Evolutionary conservation across 2,329 filamentous ascomycete genomes (phyloP).

Genomic region (Emmonsia crescens): DNA sequence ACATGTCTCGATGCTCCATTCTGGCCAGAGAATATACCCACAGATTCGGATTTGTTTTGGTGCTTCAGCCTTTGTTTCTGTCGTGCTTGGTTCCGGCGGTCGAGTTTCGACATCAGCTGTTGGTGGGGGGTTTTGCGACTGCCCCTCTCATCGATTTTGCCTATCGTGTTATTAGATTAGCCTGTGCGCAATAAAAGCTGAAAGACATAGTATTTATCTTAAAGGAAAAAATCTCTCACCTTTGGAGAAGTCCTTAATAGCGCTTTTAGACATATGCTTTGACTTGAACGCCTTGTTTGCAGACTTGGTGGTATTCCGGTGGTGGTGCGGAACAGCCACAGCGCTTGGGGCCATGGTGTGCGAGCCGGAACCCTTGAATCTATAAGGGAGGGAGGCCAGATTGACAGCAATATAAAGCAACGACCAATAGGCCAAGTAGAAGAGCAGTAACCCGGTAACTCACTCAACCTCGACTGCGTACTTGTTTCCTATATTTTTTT

Average conservation of each 20-base stretch:
- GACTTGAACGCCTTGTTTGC: conserved; percentile 88
- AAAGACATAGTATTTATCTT: neutral
- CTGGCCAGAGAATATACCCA: conserved; percentile 70
- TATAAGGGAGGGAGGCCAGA: conserved; percentile 52
- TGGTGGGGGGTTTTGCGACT: conserved; percentile 83
- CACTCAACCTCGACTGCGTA: neutral
- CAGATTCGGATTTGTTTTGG: conserved; percentile 67
- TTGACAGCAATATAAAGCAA: conserved; percentile 2
- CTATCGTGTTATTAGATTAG: conserved; percentile 35
- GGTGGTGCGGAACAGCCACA: conserved; percentile 57
- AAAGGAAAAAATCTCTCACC: conserved; percentile 41
- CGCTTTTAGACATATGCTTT: conserved; percentile 76
- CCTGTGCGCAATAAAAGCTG: neutral
- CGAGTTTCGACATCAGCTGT: conserved; percentile 94
- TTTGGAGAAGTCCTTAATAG: conserved; percentile 74
- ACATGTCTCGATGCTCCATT: conserved; percentile 82
- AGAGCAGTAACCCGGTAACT: neutral
- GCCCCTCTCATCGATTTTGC: conserved; percentile 69
- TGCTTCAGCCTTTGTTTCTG: conserved; percentile 79
- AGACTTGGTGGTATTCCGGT: conserved; percentile 84
- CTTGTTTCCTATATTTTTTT: neutral
- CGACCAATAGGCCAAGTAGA: neutral
- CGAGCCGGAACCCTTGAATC: conserved; percentile 62
- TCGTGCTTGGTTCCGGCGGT: conserved; percentile 87
- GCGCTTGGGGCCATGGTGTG: conserved; percentile 64